phyloP scores from a whole-genome alignment of 805 yeast genomes.

The Saccharomycopsis sp. region DNA sequence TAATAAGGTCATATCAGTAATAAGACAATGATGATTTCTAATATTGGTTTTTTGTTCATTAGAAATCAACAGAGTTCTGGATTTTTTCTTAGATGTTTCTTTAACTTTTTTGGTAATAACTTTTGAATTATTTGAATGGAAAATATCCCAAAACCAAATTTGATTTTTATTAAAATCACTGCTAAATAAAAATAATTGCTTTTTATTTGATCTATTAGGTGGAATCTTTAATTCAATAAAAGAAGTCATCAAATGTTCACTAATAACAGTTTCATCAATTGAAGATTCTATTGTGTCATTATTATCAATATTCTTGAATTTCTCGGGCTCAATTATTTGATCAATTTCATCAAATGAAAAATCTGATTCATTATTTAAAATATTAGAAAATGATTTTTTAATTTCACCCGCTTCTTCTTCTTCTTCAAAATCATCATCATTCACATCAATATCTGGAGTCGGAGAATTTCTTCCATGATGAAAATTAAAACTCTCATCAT shows the following conservation, averaged over 20 bases:
- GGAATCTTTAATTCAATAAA: constrained; percentile 10
- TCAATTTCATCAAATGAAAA: constrained; percentile 10
- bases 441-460: constrained; percentile 23
- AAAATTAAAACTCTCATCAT: constrained; percentile 18
- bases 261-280: neutral
- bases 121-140: constrained; percentile 9
- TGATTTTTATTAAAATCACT: constrained; percentile 11
- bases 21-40: constrained; percentile 39
- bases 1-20: constrained; percentile 38
- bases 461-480: constrained; percentile 24
- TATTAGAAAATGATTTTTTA: neutral
- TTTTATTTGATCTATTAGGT: constrained; percentile 10
- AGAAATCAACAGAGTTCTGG: constrained; percentile 26
- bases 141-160: constrained; percentile 30
- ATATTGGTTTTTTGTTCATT: constrained; percentile 34
- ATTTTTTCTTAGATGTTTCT: constrained; percentile 10
- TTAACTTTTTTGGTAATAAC: constrained; percentile 1
- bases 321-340: neutral
- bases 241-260: neutral
- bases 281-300: neutral
- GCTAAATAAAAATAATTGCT: constrained; percentile 14
- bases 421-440: constrained; percentile 11
- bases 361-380: too few species aligned
- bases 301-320: too few species aligned
- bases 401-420: neutral